Base-by-base conservation (phyloP, 306 rosid species). In the Corylus americana region DNA sequence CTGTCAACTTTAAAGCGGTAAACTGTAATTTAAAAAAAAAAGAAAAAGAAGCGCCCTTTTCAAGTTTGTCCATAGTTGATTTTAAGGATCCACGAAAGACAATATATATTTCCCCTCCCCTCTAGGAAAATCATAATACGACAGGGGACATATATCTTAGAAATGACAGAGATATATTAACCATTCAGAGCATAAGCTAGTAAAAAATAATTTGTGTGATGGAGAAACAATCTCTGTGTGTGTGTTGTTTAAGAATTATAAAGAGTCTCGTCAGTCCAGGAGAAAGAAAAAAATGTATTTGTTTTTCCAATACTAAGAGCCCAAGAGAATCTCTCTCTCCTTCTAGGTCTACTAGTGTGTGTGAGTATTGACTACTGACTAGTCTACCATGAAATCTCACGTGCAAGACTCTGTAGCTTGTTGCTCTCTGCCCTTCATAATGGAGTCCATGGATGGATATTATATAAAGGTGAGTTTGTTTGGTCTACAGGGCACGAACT, bases 341-440 rank as follows among this genome's bases (percentile, higher is more conserved):
- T 58, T 55, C 74, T 20, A 57, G 37, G 72, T 73, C 71, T 71
- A 10, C 72, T n/a, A 67, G 25, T 22, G 25, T 31, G 37, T 18
- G 63, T 6, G 78, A 67, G 78, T 70, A 37, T 47, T 81, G 84
- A 77, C 86, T 83, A 86, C 81, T 63, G 75, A 83, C 77, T 63
- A 79, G 83, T 80, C 81, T 82, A 79, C 82, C 72, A 61, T 79
- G 84, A 81, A 79, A 62, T 78, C 90, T 90, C 93, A 92, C 92
- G 91, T 90, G 97, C 89, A 79, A 70, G 20, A 18, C 3, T 8
- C 83, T 88, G 92, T 87, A 89, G 87, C 83, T 85, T 87, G 51
- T 20, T 74, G 77, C 78, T 67, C 47, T 48, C 74, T 49, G 74
- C 74, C 45, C 79, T 48, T 64, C 10, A 8, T 45, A 71, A 64